A percentile compares a stretch with the other conserved stretches of the same genome.
phyloP scores from a whole-genome alignment of 441 rosid species.

The Adansonia rubrostipa region DNA sequence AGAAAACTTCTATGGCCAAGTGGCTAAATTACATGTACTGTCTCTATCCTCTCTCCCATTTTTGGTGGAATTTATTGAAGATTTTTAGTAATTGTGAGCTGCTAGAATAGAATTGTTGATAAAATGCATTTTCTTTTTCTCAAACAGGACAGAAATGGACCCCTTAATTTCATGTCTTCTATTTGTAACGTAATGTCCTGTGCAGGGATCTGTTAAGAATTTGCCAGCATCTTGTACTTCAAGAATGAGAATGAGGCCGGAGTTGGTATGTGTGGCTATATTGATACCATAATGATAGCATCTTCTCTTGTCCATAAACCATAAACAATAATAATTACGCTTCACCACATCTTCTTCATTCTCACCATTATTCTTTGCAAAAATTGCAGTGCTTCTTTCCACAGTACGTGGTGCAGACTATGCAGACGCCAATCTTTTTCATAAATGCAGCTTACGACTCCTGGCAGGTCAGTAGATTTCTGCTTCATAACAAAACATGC shows the following conservation, averaged over 20 bases:
- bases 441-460: constrained; percentile 88
- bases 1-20: constrained; percentile 55
- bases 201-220: constrained; percentile 74
- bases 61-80: neutral
- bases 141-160: neutral
- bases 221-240: constrained; percentile 84
- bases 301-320: too few relatives aligned
- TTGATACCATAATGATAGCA: neutral
- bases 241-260: constrained; percentile 55
- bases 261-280: constrained; percentile 43
- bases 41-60: neutral
- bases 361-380: constrained; percentile 13
- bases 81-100: neutral
- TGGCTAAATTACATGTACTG: constrained; percentile 68
- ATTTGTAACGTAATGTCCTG: constrained; percentile 7
- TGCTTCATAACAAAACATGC: neutral
- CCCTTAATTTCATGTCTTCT: neutral
- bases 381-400: constrained; percentile 91
- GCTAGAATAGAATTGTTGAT: neutral
- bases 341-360: neutral
- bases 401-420: constrained; percentile 49
- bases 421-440: constrained; percentile 50
- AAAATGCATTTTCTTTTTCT: neutral
- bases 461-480: constrained; percentile 73
- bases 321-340: neutral